Conservation (phyloP, 345 rosid species). For the Salix exigua region DNA sequence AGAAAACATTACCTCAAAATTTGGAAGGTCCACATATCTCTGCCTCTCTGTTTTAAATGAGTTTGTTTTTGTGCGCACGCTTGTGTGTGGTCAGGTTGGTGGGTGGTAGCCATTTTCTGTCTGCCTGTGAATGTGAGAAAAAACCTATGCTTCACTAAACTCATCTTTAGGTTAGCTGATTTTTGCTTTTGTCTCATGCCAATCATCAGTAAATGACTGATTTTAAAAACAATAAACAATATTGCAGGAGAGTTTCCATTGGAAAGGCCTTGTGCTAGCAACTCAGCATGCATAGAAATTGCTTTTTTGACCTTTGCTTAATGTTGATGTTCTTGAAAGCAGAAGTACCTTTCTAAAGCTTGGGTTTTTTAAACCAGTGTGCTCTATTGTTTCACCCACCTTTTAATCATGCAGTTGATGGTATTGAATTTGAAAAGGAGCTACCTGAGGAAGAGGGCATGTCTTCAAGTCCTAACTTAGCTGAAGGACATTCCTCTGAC, state of each 20-base stretch:
- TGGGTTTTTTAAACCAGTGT: neutral
- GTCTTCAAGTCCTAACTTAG: slow-evolving; percentile 34
- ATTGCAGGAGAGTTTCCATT: neutral
- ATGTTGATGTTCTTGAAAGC: neutral
- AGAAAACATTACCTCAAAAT: slow-evolving; percentile 25
- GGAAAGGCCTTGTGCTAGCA: neutral
- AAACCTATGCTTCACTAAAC: neutral
- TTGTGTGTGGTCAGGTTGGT: neutral
- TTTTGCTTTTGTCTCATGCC: neutral
- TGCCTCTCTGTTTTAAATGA: neutral
- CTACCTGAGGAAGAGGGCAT: slow-evolving; percentile 41
- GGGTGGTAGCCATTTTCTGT: neutral
- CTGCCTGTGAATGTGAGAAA: neutral
- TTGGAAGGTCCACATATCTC: slow-evolving; percentile 39
- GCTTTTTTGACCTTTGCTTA: neutral
- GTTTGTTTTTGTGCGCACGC: neutral
- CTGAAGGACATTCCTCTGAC: slow-evolving; percentile 20
- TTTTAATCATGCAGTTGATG: slow-evolving; percentile 38
- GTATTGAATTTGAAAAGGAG: slow-evolving; percentile 33
- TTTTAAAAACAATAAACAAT: neutral
- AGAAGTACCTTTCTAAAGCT: neutral
- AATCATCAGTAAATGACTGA: neutral
- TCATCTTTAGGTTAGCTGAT: neutral
- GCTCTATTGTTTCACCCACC: neutral
- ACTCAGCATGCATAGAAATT: slow-evolving; percentile 1